Percentiles rank a stretch among this genome's conserved stretches.
Evolutionary conservation across 2,329 filamentous ascomycete species (phyloP).

Genomic region (Nemania bipapillata): DNA sequence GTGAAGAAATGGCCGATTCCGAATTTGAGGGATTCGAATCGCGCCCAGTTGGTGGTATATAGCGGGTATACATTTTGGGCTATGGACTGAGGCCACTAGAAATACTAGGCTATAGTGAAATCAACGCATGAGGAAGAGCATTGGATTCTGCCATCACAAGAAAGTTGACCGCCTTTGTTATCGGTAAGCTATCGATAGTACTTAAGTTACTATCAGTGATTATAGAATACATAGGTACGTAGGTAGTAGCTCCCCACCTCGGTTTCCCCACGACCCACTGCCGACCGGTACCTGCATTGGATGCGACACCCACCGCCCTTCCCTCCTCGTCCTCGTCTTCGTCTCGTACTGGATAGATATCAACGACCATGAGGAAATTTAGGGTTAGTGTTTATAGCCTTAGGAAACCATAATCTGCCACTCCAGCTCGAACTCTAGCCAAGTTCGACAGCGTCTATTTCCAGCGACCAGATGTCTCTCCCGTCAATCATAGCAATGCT

Average conservation of each 20-base stretch:
- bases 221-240: no score
- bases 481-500: neutral
- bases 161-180: constrained; percentile 48
- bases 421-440: no score
- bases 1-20: constrained; percentile 5
- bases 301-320: neutral
- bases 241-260: no score
- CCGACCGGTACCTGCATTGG: constrained; percentile 14
- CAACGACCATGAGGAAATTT: no score
- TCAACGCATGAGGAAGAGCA: neutral
- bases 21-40: constrained; percentile 24
- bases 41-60: constrained; percentile 51
- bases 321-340: neutral
- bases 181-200: constrained; percentile 22
- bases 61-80: constrained; percentile 55
- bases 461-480: neutral
- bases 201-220: neutral
- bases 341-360: no score
- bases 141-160: constrained; percentile 45
- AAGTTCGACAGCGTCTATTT: neutral
- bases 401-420: no score
- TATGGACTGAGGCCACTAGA: neutral
- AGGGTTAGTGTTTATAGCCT: neutral
- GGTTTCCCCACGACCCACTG: no score
- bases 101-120: neutral